Evolutionary conservation across 441 rosid species (phyloP), one percentile per base, ranked within the genome.

Genomic region (Populus tomentosa): DNA sequence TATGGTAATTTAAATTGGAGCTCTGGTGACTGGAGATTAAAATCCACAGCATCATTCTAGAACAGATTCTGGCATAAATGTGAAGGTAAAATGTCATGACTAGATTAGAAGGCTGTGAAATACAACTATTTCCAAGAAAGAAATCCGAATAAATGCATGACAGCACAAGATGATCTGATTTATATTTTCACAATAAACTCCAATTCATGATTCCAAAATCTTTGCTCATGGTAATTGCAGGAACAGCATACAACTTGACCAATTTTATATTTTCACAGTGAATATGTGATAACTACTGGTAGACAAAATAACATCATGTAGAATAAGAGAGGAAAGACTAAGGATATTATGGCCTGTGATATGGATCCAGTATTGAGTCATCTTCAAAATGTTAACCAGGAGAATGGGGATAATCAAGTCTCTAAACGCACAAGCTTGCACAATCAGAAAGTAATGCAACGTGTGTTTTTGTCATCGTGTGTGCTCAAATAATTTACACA

Each of bases 1-100:
- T 53, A 4, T 16, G n/a, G n/a, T 0, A 53, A 16, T 53, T 53
- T 21, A 16, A 28, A 18, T 53, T 32, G 40, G 67, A 9, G 46
- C 50, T 81, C 42, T 18, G 20, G 26, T 14, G 46, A 35, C 70
- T 59, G 53, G 28, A 70, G 10, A 75, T 78, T 62, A 33, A 76
- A 80, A n/a, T 24, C 30, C n/a, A 33, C 61, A 24, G 16, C n/a
- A 35, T n/a, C 10, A 73, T 36, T 59, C 28, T 14, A 61, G 35
- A 62, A 61, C 26, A 11, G 21, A 18, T 35, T 16, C 13, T 68
- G 4, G 20, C 46, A 10, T 67, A 6, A 9, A 13, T 10, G 36
- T 21, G 21, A 20, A 50, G 16, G 67, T 9, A 10, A 26, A 23
- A 10, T 16, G 61, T 14, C 6, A 53, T 18, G 0, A 53, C 61